phyloP scores from a whole-genome alignment of 2,329 filamentous ascomycete species.

The Trichophaea hybrida region DNA sequence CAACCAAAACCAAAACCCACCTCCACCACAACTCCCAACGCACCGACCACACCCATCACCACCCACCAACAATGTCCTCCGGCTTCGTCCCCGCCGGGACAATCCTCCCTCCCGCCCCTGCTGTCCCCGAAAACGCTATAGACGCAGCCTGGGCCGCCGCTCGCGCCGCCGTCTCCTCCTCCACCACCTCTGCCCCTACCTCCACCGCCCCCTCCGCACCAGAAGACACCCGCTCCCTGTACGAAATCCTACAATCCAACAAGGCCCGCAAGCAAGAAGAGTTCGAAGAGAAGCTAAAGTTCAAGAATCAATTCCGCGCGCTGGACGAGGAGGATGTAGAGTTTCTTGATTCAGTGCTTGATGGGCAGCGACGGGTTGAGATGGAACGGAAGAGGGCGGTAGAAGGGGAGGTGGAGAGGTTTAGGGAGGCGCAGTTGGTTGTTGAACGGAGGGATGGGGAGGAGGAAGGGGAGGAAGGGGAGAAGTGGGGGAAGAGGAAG shows the following conservation, averaged over 20 bases:
- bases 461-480: conserved; percentile 13
- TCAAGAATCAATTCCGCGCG: conserved; percentile 63
- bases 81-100: conserved; percentile 27
- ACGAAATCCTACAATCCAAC: conserved; percentile 64
- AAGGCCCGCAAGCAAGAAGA: conserved; percentile 75
- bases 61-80: conserved; percentile 24
- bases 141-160: conserved; percentile 9
- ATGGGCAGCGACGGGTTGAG: conserved; percentile 40
- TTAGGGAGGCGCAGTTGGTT: conserved; percentile 38
- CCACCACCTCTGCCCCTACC: neutral
- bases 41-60: neutral
- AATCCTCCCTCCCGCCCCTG: neutral
- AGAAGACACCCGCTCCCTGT: conserved; percentile 49
- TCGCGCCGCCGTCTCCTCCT: conserved; percentile 31
- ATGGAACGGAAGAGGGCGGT: conserved; percentile 41
- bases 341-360: conserved; percentile 39
- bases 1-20: neutral
- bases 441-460: conserved; percentile 24
- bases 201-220: conserved; percentile 9
- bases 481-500: conserved; percentile 13
- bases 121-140: neutral
- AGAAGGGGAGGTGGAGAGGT: conserved; percentile 43
- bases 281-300: conserved; percentile 57
- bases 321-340: conserved; percentile 68
- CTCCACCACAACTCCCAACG: neutral